Evolutionary conservation across 805 yeast species (phyloP).

Genomic region (Saccharomycopsis lassenensis): DNA sequence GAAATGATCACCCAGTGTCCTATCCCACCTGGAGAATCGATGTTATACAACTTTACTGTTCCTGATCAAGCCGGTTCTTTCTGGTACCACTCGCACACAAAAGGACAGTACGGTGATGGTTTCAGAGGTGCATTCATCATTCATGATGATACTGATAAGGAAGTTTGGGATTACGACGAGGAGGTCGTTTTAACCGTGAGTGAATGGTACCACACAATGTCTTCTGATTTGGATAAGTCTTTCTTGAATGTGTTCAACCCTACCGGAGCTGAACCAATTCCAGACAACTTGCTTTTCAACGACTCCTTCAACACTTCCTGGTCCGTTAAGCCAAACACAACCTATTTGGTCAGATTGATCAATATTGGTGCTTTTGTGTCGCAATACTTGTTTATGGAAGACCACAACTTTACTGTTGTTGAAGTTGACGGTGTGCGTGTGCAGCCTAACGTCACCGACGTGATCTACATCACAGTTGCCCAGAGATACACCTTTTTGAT

Average conservation of each 20-base stretch:
- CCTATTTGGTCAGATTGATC: constrained; percentile 70
- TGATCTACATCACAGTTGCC: constrained; percentile 76
- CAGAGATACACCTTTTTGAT: constrained; percentile 82
- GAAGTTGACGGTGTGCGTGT: constrained; percentile 90
- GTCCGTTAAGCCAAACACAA: constrained; percentile 72
- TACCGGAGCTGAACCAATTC: constrained; percentile 97
- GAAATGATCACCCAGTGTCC: constrained; percentile 86
- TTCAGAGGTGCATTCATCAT: constrained; percentile 72
- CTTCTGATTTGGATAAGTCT: constrained; percentile 35
- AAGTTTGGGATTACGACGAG: constrained; percentile 62
- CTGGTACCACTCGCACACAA: constrained; percentile 96
- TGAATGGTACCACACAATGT: constrained; percentile 77
- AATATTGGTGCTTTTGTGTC: constrained; percentile 90
- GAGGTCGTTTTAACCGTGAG: constrained; percentile 57
- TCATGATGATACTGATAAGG: constrained; percentile 43
- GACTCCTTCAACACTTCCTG: constrained; percentile 71
- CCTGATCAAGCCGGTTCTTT: constrained; percentile 73
- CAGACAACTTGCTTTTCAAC: constrained; percentile 68
- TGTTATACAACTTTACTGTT: constrained; percentile 81
- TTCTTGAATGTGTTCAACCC: constrained; percentile 78
- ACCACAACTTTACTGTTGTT: constrained; percentile 73
- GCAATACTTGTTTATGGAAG: constrained; percentile 81
- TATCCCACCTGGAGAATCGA: constrained; percentile 64
- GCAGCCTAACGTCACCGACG: constrained; percentile 57
- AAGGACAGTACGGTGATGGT: constrained; percentile 91